Conservation (phyloP, 108 stramenopile species). For the Nitzschia sp. region DNA sequence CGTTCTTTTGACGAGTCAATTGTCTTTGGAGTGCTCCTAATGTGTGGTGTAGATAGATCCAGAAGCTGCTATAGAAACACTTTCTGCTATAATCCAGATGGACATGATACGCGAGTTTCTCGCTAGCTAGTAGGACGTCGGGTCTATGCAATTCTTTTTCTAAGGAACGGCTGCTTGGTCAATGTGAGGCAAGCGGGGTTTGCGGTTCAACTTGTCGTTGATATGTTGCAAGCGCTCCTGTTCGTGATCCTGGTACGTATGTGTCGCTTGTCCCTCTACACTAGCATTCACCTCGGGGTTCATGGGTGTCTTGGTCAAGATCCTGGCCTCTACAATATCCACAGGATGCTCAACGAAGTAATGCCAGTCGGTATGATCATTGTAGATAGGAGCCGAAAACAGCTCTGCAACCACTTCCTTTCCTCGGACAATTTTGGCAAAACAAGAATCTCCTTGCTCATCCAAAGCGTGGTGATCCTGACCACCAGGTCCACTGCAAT, state of each 20-base stretch:
- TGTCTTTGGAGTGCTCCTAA: not conserved
- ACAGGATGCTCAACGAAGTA: slow-evolving; percentile 38
- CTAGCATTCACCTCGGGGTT: not conserved
- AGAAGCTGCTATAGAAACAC: no score
- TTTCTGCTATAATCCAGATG: no score
- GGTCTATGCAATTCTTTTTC: not conserved
- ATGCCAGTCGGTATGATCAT: slow-evolving; percentile 35
- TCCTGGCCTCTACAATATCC: slow-evolving; percentile 35
- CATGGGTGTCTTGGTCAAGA: slow-evolving; percentile 33
- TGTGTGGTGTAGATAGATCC: no score
- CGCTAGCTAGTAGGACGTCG: no score
- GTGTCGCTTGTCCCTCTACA: no score
- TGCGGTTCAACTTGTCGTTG: slow-evolving; percentile 18
- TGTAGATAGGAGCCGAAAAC: slow-evolving; percentile 11
- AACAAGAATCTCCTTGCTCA: slow-evolving; percentile 88
- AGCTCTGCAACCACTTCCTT: not conserved
- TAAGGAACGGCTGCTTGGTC: slow-evolving; percentile 11
- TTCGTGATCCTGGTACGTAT: not conserved
- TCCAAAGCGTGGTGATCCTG: slow-evolving; percentile 70
- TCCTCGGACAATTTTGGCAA: slow-evolving; percentile 52
- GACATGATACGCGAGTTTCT: no score
- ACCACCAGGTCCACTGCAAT: slow-evolving; percentile 69
- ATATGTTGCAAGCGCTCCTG: not conserved
- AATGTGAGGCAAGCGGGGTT: slow-evolving; percentile 19
- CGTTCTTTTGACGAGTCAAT: slow-evolving; percentile 5